Evolutionary conservation across 805 yeast genomes (phyloP).

Genomic region (Candida andamanensis): DNA sequence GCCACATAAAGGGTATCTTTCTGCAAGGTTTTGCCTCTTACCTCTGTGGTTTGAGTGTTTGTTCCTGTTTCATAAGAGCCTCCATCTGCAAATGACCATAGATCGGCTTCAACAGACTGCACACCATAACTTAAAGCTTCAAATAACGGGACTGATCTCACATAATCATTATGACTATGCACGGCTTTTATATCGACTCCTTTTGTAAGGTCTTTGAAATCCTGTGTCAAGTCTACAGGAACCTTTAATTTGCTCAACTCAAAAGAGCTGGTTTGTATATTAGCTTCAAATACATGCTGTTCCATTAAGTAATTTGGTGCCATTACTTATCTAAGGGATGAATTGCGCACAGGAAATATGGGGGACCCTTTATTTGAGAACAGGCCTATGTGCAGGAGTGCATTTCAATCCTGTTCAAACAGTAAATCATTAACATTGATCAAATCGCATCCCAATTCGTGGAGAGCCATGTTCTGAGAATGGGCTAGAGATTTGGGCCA

Average conservation of each 20-base stretch:
- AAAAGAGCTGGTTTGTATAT: too few species aligned
- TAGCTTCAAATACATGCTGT: too few species aligned
- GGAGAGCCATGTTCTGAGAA: conserved; percentile 45
- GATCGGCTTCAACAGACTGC: conserved; percentile 60
- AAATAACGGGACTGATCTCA: conserved; percentile 53
- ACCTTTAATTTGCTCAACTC: too few species aligned
- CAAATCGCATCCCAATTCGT: conserved; percentile 48
- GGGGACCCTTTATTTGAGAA: too few species aligned
- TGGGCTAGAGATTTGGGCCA: conserved; percentile 53
- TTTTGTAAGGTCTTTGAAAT: conserved; percentile 26
- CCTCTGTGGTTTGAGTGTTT: conserved; percentile 16
- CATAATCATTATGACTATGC: conserved; percentile 70
- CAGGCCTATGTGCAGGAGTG: not conserved
- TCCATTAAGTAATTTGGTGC: too few species aligned
- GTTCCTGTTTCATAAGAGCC: conserved; percentile 31
- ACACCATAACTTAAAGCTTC: conserved; percentile 57
- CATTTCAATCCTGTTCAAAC: conserved; percentile 2
- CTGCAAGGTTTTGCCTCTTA: conserved; percentile 1
- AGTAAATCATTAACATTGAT: conserved; percentile 56
- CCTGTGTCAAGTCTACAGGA: too few species aligned
- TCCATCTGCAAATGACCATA: conserved; percentile 50
- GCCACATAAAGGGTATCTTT: conserved; percentile 51
- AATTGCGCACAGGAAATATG: too few species aligned
- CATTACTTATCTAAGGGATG: too few species aligned
- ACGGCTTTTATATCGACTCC: conserved; percentile 40